Conservation (phyloP, 2,329 filamentous ascomycete species). For the Paradendryphiella salina region DNA sequence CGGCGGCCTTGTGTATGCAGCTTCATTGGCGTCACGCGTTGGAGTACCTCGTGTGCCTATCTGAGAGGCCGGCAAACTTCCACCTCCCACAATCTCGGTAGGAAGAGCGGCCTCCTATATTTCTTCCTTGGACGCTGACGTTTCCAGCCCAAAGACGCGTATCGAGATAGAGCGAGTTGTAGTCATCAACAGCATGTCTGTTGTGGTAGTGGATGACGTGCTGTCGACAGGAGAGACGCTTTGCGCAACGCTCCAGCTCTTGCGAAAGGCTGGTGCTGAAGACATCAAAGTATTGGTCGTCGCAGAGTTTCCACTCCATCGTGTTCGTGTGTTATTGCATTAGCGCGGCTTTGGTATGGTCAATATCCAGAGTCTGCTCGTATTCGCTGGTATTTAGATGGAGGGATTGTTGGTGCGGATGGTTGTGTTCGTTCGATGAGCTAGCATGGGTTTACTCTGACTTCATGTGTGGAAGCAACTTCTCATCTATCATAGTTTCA, state of each 20-base stretch:
- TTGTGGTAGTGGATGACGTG: slow-evolving; percentile 65
- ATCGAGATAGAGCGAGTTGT: slow-evolving; percentile 57
- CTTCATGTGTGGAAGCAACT: no score
- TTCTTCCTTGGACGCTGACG: slow-evolving; percentile 48
- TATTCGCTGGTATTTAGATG: slow-evolving; percentile 49
- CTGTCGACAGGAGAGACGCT: slow-evolving; percentile 61
- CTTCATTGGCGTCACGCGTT: slow-evolving; percentile 53
- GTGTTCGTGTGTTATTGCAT: slow-evolving; percentile 55
- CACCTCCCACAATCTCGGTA: slow-evolving; percentile 58
- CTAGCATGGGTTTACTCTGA: no score
- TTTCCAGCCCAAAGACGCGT: slow-evolving; percentile 31
- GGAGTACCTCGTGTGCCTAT: slow-evolving; percentile 55
- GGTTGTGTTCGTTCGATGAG: no score
- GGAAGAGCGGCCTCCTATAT: slow-evolving; percentile 58
- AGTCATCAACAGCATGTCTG: slow-evolving; percentile 47
- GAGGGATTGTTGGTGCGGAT: no score
- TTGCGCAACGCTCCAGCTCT: slow-evolving; percentile 56
- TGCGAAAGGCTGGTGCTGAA: slow-evolving; percentile 50
- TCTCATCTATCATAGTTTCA: no score
- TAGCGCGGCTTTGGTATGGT: slow-evolving; percentile 56
- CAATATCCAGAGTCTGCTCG: slow-evolving; percentile 58
- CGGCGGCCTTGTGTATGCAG: slow-evolving; percentile 61
- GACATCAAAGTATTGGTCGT: slow-evolving; percentile 58
- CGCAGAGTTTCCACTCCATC: slow-evolving; percentile 61
- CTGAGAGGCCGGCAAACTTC: slow-evolving; percentile 62